These are phyloP conservation scores for Jamesozyma gamospora DNA, from an alignment of 805 yeast genomes.

Conservation along the genomic window DNA sequence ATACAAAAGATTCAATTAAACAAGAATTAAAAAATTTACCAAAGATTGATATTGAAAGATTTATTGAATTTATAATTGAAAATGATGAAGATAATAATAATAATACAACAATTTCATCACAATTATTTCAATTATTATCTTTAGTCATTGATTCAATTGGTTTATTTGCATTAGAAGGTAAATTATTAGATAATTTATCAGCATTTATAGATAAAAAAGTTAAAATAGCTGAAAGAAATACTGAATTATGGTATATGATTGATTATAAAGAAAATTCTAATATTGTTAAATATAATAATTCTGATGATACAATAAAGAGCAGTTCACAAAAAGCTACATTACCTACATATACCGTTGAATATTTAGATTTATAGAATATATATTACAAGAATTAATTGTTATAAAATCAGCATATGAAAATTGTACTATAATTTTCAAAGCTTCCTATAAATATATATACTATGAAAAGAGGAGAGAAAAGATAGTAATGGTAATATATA, in stretches of 20 bases:
- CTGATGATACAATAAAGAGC: constrained; percentile 1
- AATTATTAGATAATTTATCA: constrained; percentile 16
- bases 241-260: constrained; percentile 22
- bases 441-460: too few species aligned
- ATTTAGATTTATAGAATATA: constrained; percentile 16
- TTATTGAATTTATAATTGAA: constrained; percentile 26
- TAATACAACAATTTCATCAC: constrained; percentile 9
- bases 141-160: constrained; percentile 29
- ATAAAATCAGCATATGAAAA: too few species aligned
- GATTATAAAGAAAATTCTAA: constrained; percentile 13
- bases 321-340: constrained; percentile 5
- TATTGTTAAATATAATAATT: neutral
- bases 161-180: constrained; percentile 25
- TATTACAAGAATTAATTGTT: neutral
- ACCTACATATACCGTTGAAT: constrained; percentile 25
- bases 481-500: too few species aligned
- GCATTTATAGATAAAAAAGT: constrained; percentile 21
- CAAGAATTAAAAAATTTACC: constrained; percentile 29
- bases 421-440: neutral
- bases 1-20: constrained; percentile 49
- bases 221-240: constrained; percentile 21
- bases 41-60: constrained; percentile 26
- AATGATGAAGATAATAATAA: constrained; percentile 13
- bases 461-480: too few species aligned
- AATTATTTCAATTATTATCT: constrained; percentile 25